Evolutionary conservation across 1,284 basidiomycete species (phyloP).

Genomic region (Sphaerobolus stellatus): DNA sequence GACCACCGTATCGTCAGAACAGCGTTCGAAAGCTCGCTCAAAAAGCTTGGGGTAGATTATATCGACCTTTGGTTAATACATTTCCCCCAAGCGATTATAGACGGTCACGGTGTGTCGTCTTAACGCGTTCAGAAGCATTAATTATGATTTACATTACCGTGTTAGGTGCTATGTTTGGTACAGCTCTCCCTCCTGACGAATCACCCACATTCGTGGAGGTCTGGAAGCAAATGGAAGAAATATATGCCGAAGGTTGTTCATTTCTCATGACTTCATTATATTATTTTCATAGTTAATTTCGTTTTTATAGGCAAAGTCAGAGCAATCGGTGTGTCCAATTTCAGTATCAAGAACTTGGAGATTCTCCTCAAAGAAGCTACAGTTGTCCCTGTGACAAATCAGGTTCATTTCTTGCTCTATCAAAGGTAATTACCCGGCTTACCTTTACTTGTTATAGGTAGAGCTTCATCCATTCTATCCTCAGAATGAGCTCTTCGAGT

Average conservation of each 20-base stretch:
- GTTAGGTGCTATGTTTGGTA: too few species aligned
- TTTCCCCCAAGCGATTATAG: too few species aligned
- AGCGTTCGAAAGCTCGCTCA: slow-evolving; percentile 54
- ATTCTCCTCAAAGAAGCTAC: slow-evolving; percentile 35
- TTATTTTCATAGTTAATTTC: too few species aligned
- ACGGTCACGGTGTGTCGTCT: too few species aligned
- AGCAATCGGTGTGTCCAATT: slow-evolving; percentile 53
- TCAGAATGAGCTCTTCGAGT: slow-evolving; percentile 43
- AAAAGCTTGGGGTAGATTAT: slow-evolving; percentile 62
- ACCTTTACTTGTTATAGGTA: slow-evolving; percentile 11
- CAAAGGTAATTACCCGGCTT: background rate
- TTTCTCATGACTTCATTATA: too few species aligned
- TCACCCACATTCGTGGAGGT: slow-evolving; percentile 51
- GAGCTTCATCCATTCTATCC: slow-evolving; percentile 34
- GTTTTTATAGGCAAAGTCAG: slow-evolving; percentile 49
- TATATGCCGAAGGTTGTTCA: too few species aligned
- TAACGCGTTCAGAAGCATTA: too few species aligned
- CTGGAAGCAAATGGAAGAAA: slow-evolving; percentile 59
- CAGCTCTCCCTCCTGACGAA: too few species aligned
- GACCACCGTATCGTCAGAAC: slow-evolving; percentile 49
- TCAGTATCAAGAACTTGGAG: slow-evolving; percentile 41
- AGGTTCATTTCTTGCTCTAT: slow-evolving; percentile 36
- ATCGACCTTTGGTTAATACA: slow-evolving; percentile 83
- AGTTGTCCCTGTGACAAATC: slow-evolving; percentile 51
- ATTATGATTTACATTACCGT: too few species aligned